phyloP scores from a whole-genome alignment of 805 yeast genomes.

The Pichia gijzeniarum region DNA sequence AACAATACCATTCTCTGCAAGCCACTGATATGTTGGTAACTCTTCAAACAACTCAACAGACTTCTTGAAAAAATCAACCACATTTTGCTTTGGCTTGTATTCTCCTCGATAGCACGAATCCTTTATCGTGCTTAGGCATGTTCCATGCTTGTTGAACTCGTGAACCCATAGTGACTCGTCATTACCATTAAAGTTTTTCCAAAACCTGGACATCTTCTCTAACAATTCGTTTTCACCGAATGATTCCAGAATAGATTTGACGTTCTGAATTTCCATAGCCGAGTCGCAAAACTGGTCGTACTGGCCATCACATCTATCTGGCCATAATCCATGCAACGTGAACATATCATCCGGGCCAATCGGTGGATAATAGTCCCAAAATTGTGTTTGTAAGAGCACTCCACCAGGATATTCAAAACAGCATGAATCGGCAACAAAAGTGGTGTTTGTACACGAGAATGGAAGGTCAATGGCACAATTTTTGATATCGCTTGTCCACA shows the following conservation, averaged over 20 bases:
- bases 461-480: constrained; percentile 56
- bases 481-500: constrained; percentile 9
- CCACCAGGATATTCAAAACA: constrained; percentile 90
- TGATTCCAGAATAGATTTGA: constrained; percentile 38
- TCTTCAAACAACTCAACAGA: constrained; percentile 51
- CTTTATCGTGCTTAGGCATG: constrained; percentile 77
- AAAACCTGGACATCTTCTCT: constrained; percentile 47
- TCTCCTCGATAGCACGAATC: constrained; percentile 55
- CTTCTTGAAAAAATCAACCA: constrained; percentile 63
- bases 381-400: constrained; percentile 74
- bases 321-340: constrained; percentile 87
- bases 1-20: constrained; percentile 59
- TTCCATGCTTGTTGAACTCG: constrained; percentile 91
- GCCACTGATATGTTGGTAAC: constrained; percentile 62
- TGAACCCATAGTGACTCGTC: constrained; percentile 79
- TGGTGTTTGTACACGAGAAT: constrained; percentile 50
- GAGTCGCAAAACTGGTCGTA: constrained; percentile 74
- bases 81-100: constrained; percentile 35
- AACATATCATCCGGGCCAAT: constrained; percentile 65
- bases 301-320: constrained; percentile 79
- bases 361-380: constrained; percentile 83
- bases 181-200: constrained; percentile 70
- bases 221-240: constrained; percentile 48
- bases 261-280: constrained; percentile 47
- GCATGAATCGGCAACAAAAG: constrained; percentile 55